phyloP scores from a whole-genome alignment of 139 green algal species.

The Pseudopediastrum boryanum region DNA sequence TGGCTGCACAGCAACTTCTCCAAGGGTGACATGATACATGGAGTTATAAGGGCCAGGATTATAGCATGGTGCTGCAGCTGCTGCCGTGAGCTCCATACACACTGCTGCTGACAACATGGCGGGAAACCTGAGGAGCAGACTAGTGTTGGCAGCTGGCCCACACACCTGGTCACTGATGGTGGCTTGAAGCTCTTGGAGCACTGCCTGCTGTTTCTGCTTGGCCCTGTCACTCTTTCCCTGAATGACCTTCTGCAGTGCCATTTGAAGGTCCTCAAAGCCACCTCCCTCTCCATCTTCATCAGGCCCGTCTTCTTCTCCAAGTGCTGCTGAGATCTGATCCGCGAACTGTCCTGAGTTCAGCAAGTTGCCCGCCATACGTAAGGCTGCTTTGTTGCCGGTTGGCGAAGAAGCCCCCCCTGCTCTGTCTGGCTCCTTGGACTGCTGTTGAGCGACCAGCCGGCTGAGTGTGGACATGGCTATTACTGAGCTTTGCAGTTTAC shows the following conservation, averaged over 20 bases:
- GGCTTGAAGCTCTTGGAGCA: conserved; percentile 20
- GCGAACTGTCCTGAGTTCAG: too few species aligned
- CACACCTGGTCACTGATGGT: not conserved
- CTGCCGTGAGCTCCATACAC: not conserved
- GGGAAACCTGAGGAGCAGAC: not conserved
- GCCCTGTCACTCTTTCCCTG: conserved; percentile 14
- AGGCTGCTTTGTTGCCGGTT: too few species aligned
- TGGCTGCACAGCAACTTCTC: not conserved
- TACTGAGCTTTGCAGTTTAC: too few species aligned
- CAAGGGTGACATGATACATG: not conserved
- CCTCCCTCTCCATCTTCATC: too few species aligned
- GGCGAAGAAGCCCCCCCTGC: too few species aligned
- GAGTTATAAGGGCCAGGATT: not conserved
- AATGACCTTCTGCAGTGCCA: conserved; percentile 28
- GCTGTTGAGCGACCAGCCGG: too few species aligned
- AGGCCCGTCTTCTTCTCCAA: too few species aligned
- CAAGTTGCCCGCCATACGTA: too few species aligned
- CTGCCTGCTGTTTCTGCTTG: conserved; percentile 30
- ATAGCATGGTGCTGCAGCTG: not conserved
- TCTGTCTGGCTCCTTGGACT: too few species aligned
- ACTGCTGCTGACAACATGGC: not conserved
- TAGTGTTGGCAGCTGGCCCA: not conserved
- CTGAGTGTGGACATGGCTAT: too few species aligned
- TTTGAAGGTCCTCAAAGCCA: too few species aligned
- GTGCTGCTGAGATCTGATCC: too few species aligned